These are phyloP conservation scores for Colletotrichum sp. DNA, from an alignment of 2,329 filamentous ascomycete genomes.

Conservation along the genomic window DNA sequence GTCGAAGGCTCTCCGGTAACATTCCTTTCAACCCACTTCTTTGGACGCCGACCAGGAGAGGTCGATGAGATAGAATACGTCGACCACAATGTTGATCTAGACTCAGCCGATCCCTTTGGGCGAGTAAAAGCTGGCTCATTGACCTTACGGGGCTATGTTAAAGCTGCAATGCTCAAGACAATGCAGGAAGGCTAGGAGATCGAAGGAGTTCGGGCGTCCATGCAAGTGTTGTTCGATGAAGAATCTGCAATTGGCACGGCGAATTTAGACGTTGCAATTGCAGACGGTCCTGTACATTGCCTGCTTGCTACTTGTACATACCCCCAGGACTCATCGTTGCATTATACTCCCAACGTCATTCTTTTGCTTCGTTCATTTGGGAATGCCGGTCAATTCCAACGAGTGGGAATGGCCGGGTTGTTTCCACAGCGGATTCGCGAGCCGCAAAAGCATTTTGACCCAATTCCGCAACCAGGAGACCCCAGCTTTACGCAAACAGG, in stretches of 20 bases:
- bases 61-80: background rate
- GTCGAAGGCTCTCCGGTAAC: background rate
- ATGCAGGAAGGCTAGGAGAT: background rate
- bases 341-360: background rate
- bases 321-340: background rate
- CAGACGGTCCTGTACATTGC: background rate
- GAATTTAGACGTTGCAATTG: background rate
- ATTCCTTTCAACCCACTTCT: background rate
- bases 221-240: background rate
- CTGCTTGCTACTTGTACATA: background rate
- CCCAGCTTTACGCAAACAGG: background rate
- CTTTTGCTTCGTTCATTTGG: background rate
- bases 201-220: background rate
- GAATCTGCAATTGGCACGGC: background rate
- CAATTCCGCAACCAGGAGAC: background rate
- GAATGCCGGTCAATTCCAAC: background rate
- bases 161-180: background rate
- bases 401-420: background rate
- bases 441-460: background rate
- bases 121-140: background rate
- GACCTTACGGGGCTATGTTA: background rate
- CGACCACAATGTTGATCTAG: background rate
- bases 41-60: background rate
- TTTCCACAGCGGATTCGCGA: background rate
- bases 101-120: background rate